Evolutionary conservation across 2,329 filamentous ascomycete species (phyloP).

Genomic region (Aspergillus persii): DNA sequence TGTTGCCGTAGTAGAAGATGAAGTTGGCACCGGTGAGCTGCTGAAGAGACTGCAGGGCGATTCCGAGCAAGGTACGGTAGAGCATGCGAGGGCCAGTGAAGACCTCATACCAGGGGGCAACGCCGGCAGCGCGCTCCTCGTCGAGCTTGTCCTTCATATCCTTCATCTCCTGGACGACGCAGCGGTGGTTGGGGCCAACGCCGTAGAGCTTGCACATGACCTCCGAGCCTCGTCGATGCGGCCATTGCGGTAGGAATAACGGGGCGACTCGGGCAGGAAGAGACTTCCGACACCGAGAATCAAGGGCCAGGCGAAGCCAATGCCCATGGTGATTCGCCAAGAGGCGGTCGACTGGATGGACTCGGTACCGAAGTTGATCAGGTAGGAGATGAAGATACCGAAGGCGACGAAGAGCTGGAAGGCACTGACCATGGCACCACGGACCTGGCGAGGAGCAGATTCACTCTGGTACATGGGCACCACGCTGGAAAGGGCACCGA

Average conservation of each 20-base stretch:
- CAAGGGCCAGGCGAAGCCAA: conserved; percentile 57
- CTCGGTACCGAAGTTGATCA: conserved; percentile 50
- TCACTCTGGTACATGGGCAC: conserved; percentile 51
- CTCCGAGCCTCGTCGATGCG: conserved; percentile 51
- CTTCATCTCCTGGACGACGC: conserved; percentile 54
- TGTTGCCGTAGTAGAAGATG: conserved; percentile 54
- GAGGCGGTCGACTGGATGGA: conserved; percentile 42
- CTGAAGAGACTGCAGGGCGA: conserved; percentile 47
- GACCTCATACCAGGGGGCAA: conserved; percentile 43
- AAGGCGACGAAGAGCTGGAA: conserved; percentile 53
- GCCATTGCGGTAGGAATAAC: conserved; percentile 57
- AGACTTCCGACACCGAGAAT: conserved; percentile 56
- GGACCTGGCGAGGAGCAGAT: conserved; percentile 46
- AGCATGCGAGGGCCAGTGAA: conserved; percentile 49
- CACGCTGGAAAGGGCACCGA: conserved; percentile 47
- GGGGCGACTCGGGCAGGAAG: conserved; percentile 58
- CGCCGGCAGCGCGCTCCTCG: conserved; percentile 48
- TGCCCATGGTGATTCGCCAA: conserved; percentile 54
- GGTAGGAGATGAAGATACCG: conserved; percentile 49
- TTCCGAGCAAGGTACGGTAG: conserved; percentile 46
- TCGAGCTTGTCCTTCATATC: conserved; percentile 61
- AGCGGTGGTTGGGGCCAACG: conserved; percentile 54
- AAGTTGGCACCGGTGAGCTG: conserved; percentile 51
- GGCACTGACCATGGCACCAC: conserved; percentile 48
- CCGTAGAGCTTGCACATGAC: conserved; percentile 58